Percentiles rank a stretch among this genome's conserved stretches.
These are phyloP conservation scores for Tetradesmus obliquus DNA, from an alignment of 139 green algal species.

Conservation along the genomic window DNA sequence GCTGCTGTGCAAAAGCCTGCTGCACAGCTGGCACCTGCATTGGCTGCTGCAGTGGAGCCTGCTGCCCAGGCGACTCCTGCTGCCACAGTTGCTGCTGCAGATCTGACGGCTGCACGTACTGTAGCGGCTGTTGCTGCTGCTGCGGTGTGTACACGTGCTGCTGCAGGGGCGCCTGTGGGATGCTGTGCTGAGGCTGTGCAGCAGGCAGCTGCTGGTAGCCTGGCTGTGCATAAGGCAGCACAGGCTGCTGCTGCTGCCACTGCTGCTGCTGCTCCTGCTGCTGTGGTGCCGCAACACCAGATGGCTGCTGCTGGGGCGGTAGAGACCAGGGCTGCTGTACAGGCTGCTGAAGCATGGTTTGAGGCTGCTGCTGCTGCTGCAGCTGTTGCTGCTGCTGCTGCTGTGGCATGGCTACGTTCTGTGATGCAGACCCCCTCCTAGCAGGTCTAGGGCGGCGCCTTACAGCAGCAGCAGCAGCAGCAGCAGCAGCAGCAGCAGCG, in stretches of 20 bases:
- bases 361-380: background rate
- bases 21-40: no score
- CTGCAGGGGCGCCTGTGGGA: background rate
- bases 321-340: background rate
- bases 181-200: background rate
- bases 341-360: background rate
- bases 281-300: background rate
- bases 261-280: background rate
- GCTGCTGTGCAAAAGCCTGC: background rate
- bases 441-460: background rate
- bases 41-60: background rate
- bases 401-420: background rate
- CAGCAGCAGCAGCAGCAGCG: background rate
- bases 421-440: background rate
- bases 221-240: background rate
- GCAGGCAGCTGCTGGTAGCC: background rate
- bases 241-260: background rate
- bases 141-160: background rate
- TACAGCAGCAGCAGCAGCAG: background rate
- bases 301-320: background rate
- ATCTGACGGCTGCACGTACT: background rate
- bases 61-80: background rate
- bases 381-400: slow-evolving; percentile 12
- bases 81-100: background rate
- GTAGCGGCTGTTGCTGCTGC: background rate